phyloP scores from a whole-genome alignment of 2,329 filamentous ascomycete species.

The Penicillium crustosum region DNA sequence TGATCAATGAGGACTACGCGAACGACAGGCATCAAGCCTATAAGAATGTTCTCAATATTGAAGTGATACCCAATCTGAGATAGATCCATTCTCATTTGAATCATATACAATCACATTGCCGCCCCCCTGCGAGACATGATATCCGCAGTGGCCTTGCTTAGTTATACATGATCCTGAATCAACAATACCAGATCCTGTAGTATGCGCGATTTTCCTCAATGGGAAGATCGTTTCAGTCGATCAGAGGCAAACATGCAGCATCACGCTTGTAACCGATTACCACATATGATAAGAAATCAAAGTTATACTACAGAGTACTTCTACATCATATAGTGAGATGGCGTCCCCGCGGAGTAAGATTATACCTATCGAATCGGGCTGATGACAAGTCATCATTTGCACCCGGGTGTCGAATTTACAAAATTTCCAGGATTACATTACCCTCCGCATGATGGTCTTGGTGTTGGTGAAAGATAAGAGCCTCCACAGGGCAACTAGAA shows the following conservation, averaged over 20 bases:
- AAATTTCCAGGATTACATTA: too few species aligned
- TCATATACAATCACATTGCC: background rate
- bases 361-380: conserved; percentile 5
- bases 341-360: background rate
- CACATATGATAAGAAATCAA: background rate
- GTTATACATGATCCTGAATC: background rate
- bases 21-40: background rate
- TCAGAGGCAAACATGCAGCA: conserved; percentile 4
- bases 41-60: background rate
- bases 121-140: background rate
- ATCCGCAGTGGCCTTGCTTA: background rate
- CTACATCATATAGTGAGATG: background rate
- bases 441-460: background rate
- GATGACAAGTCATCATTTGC: background rate
- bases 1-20: background rate
- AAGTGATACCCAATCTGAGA: background rate
- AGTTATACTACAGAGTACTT: background rate
- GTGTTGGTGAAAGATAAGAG: background rate
- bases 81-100: background rate
- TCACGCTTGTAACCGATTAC: conserved; percentile 8
- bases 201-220: conserved; percentile 12
- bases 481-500: conserved; percentile 12
- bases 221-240: background rate
- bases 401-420: background rate
- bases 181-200: background rate